Conservation (phyloP, 2,329 filamentous ascomycete species). For the Talaromyces funiculosus region DNA sequence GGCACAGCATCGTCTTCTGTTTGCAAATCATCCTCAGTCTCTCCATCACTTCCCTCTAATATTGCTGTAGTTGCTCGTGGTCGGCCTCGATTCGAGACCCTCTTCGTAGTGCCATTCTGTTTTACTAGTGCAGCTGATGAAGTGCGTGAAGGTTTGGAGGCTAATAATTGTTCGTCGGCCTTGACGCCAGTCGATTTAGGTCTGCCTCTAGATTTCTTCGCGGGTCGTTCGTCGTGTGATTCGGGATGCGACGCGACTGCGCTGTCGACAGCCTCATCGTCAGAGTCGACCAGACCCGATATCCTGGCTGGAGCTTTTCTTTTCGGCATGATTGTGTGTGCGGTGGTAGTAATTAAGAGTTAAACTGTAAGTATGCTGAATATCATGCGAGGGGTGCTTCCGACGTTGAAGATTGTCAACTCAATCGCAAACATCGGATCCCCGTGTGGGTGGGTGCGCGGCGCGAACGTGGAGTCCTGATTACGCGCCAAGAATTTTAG, state of each 20-base stretch:
- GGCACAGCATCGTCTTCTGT: constrained; percentile 24
- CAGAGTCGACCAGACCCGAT: constrained; percentile 44
- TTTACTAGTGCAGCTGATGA: constrained; percentile 18
- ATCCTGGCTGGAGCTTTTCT: constrained; percentile 39
- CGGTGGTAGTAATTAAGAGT: background rate
- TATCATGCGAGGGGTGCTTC: background rate
- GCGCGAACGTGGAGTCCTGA: background rate
- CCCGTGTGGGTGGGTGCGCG: constrained; percentile 6
- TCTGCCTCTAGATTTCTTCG: constrained; percentile 34
- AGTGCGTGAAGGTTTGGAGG: constrained; percentile 24
- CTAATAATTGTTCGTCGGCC: constrained; percentile 32
- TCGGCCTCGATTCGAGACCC: constrained; percentile 25
- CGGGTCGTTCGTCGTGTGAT: constrained; percentile 30
- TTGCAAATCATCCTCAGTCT: constrained; percentile 42
- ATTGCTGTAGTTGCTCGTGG: constrained; percentile 25
- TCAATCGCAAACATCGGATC: background rate
- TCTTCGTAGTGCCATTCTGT: constrained; percentile 16
- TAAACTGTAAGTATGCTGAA: constrained; percentile 2
- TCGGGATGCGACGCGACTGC: constrained; percentile 24
- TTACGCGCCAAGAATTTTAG: constrained; percentile 1
- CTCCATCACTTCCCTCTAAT: constrained; percentile 23
- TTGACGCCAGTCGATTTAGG: constrained; percentile 42
- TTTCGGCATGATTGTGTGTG: constrained; percentile 30
- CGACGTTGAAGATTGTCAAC: background rate
- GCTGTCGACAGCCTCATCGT: constrained; percentile 34